Percentiles rank a stretch among this genome's conserved stretches.
These are phyloP conservation scores for Paramarasmius palmivorus DNA, from an alignment of 1,284 basidiomycete genomes.

Conservation along the genomic window DNA sequence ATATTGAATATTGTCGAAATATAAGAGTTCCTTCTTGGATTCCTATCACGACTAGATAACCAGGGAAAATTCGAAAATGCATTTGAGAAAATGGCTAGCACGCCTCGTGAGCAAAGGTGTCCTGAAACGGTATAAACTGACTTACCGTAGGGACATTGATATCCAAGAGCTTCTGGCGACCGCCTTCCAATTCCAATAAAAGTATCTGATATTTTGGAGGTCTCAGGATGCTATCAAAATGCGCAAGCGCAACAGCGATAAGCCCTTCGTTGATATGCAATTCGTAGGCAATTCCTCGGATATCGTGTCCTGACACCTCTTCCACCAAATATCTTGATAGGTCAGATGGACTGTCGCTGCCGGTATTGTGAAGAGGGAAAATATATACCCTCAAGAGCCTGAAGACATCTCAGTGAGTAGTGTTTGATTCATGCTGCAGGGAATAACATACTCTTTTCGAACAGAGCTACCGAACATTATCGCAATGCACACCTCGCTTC, in stretches of 20 bases:
- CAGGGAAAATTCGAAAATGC: constrained; percentile 1
- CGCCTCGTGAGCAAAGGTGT: no score
- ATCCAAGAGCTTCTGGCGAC: constrained; percentile 29
- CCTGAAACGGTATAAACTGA: background rate
- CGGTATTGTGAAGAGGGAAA: background rate
- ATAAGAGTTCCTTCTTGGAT: background rate
- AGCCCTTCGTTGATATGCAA: constrained; percentile 29
- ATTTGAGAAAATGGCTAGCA: background rate
- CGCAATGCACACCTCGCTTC: constrained; percentile 29
- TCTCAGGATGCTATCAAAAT: constrained; percentile 26
- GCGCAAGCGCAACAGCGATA: constrained; percentile 35
- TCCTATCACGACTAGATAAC: background rate
- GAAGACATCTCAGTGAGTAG: background rate
- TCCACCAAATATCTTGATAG: background rate
- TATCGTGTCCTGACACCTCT: background rate
- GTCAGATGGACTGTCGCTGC: background rate
- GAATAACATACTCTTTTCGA: constrained; percentile 1
- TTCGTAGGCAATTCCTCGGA: constrained; percentile 15
- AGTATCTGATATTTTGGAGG: constrained; percentile 37
- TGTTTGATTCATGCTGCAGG: background rate
- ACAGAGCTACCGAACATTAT: constrained; percentile 27
- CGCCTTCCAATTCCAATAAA: constrained; percentile 32
- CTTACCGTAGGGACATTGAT: constrained; percentile 32
- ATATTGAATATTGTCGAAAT: background rate
- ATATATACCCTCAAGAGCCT: constrained; percentile 2